phyloP scores from a whole-genome alignment of 2,329 filamentous ascomycete genomes.

The Daldinia sp. region DNA sequence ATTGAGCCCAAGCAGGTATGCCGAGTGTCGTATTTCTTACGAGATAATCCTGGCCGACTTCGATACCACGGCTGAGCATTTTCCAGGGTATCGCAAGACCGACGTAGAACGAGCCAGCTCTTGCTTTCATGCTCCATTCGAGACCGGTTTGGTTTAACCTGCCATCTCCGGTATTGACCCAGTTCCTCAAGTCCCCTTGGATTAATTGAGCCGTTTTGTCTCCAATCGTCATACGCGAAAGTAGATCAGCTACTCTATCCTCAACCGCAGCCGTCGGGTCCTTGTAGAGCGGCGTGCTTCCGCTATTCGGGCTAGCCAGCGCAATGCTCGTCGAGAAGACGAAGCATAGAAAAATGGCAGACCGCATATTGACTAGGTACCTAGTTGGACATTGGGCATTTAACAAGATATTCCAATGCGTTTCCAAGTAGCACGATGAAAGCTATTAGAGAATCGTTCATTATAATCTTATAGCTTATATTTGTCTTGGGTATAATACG shows the following conservation, averaged over 20 bases:
- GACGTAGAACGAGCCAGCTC: constrained; percentile 76
- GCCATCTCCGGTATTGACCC: constrained; percentile 73
- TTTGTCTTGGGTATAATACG: not conserved
- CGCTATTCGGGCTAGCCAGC: constrained; percentile 30
- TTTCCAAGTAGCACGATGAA: not conserved
- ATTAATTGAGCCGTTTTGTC: constrained; percentile 77
- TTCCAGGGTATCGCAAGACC: constrained; percentile 71
- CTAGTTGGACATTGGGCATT: no score
- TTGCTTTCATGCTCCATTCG: constrained; percentile 69
- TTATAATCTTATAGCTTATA: constrained; percentile 12
- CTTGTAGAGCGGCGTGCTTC: constrained; percentile 62
- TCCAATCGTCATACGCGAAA: constrained; percentile 76
- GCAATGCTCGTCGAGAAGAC: constrained; percentile 30
- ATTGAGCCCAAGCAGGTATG: constrained; percentile 77
- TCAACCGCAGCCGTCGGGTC: constrained; percentile 69
- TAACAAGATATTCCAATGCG: constrained; percentile 4
- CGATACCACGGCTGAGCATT: constrained; percentile 69
- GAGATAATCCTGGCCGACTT: constrained; percentile 73
- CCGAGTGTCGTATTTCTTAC: constrained; percentile 71
- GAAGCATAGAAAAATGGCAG: constrained; percentile 26
- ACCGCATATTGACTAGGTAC: constrained; percentile 38
- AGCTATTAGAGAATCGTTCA: not conserved
- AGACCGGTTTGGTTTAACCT: constrained; percentile 73
- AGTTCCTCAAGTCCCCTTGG: constrained; percentile 76
- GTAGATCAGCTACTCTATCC: constrained; percentile 70